Base-by-base conservation (phyloP, 768 basidiomycete species). In the Hericium coralloides region DNA sequence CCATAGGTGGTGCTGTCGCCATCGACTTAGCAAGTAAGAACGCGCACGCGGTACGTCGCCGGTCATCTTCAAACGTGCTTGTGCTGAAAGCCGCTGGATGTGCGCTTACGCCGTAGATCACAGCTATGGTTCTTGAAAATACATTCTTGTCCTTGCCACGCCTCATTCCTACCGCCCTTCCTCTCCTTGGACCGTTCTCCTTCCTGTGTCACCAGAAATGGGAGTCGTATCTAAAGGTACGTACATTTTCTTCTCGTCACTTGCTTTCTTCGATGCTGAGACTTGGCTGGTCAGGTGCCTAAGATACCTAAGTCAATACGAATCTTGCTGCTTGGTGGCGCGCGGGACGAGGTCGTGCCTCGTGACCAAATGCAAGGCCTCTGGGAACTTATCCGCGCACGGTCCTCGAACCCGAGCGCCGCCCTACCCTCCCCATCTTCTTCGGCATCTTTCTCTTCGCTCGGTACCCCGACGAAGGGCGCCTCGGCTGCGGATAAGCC, bases 1-100 rank as follows among this genome's bases (percentile, higher is more conserved):
- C 84, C 10, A 92, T 97, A 41, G 95, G 95, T 15, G 95, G 95
- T 36, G 95, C 94, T 0, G 94, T 98, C 4, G 80, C 89, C 12
- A 88, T 98, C 49, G 87, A 94, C 70, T 84, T 95, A 18, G 89
- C 90, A 0, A 85, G 85, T 59, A 77, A 79, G 26, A 95, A 94
- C 67, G 80, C 87, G 0, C 69, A 79, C 18, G 80, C 85, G 64
- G 90, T 87, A 58, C 38, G 72, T 68, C 36, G 20, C 31, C 10
- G 31, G 1, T 22, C n/a, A 26, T 5, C 59, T 41, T 31, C 23
- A 38, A 41, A 7, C 49, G 12, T 55, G n/a, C 54, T 31, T 31
- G 31, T 31, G 8, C 31, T 31, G 31, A 31, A 31, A 31, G 31
- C 7, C 39, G 25, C 43, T 43, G 14, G 3, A 45, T 20, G 43